Evolutionary conservation across 345 rosid species (phyloP).

Genomic region (Erucastrum elatum): DNA sequence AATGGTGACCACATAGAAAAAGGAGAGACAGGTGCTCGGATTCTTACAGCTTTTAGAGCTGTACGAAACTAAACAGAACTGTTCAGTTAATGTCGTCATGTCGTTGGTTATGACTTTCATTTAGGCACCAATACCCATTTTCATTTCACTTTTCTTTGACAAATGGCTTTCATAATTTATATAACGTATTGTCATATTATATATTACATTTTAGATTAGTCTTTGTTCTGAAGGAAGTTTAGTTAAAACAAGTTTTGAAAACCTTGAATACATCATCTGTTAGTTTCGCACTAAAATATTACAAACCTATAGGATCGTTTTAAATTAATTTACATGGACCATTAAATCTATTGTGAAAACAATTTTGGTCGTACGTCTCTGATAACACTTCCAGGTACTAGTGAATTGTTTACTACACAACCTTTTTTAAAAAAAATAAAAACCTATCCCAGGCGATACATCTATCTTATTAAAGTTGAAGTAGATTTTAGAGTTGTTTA

Average conservation of each 20-base stretch:
- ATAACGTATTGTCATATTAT: too few relatives aligned
- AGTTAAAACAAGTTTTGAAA: background rate
- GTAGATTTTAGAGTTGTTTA: too few relatives aligned
- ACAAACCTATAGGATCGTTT: background rate
- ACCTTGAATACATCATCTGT: background rate
- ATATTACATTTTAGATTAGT: too few relatives aligned
- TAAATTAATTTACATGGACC: background rate
- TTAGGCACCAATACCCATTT: conserved; percentile 5
- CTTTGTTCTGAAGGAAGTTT: background rate
- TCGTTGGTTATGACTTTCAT: conserved; percentile 30
- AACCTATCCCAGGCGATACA: background rate
- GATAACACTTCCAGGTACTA: conserved; percentile 16
- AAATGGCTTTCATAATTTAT: too few relatives aligned
- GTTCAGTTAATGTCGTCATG: conserved; percentile 25
- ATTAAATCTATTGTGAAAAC: conserved; percentile 13
- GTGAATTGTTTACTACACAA: background rate
- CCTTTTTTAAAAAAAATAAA: too few relatives aligned
- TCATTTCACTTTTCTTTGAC: background rate
- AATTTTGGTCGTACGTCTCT: conserved; percentile 6
- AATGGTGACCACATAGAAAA: conserved; percentile 36
- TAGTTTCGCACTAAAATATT: background rate
- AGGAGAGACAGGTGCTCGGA: conserved; percentile 23
- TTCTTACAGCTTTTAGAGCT: conserved; percentile 23
- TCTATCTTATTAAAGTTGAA: background rate
- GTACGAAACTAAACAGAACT: conserved; percentile 27